These are phyloP conservation scores for Citrullus amarus DNA, from an alignment of 306 rosid species.

Conservation along the genomic window DNA sequence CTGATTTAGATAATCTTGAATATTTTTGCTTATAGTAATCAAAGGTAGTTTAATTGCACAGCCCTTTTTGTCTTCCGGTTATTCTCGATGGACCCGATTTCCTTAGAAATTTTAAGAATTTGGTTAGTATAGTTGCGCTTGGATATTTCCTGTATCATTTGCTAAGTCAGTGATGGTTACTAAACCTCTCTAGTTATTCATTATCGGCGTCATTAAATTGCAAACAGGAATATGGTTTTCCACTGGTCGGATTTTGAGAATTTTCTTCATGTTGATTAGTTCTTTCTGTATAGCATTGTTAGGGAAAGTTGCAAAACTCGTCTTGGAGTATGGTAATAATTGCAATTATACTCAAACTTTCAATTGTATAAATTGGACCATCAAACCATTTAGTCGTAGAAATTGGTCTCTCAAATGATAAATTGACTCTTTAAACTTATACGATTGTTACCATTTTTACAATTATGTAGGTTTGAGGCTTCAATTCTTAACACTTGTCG, in stretches of 20 bases:
- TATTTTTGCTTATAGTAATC: background rate
- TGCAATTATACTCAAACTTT: no score
- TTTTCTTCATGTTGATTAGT: background rate
- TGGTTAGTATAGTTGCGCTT: background rate
- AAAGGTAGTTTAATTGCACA: background rate
- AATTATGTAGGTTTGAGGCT: no score
- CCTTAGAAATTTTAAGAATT: background rate
- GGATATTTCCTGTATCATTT: background rate
- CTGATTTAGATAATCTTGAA: background rate
- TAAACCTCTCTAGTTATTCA: background rate
- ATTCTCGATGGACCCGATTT: background rate
- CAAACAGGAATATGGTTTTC: background rate
- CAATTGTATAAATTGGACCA: no score
- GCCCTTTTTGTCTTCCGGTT: background rate
- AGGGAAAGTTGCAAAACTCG: no score
- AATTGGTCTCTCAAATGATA: no score
- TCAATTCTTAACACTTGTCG: no score
- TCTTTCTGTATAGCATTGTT: no score
- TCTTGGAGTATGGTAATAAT: no score
- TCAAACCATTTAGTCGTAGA: no score
- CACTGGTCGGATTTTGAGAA: background rate
- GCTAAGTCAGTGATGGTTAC: background rate
- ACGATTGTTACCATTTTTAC: no score
- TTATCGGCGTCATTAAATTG: background rate
- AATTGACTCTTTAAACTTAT: no score